Base-by-base conservation (phyloP, 164 flowering plant species). In the Saururus chinensis region DNA sequence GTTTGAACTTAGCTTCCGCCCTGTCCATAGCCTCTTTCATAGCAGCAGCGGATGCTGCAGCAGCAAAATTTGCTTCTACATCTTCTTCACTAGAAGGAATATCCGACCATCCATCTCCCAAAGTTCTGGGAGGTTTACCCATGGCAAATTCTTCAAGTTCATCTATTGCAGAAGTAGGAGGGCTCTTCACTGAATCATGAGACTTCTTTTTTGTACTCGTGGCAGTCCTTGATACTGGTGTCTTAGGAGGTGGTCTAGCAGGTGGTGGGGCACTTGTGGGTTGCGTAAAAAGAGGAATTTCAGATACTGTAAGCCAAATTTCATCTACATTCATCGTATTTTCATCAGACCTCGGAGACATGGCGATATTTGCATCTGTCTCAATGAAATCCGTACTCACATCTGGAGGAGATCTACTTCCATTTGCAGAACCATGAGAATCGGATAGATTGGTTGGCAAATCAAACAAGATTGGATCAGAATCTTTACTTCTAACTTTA, bases 251-350 rank as follows among this genome's bases (percentile, higher is more conserved):
- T 10, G 96, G 97, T 68, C 99, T 88, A 69, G 97, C 83, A 69
- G 99, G 99, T 20, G 99, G 97, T 54, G 99, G 96, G 62, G 96
- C 92, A 75, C 77, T 75, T 60, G 97, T 88, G 13, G 95, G 99
- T 65, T 83, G 89, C 8, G 99, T 93, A 63, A 78, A 84, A 62
- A 93, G 89, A 73, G 89, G 96, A 72, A 93, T 68, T 70, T 90
- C 97, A 40, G 86, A 82, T 51, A 93, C 99, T 57, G 88, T 81
- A 23, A 93, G 79, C 99, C 99, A 93, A 57, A 88, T 51, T 60
- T 88, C 92, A 72, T 81, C 89, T 60, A 63, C 61, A 58, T 79
- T 64, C 16, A 77, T 85, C 60, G 61, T 42, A 49, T 68, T 73
- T 20, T 77, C 86, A 57, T 80, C 89, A 66, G 75, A 70, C 57